Evolutionary conservation across 2,329 filamentous ascomycete species (phyloP), one percentile per base, ranked within the genome.

Genomic region (Ophiostoma ips): DNA sequence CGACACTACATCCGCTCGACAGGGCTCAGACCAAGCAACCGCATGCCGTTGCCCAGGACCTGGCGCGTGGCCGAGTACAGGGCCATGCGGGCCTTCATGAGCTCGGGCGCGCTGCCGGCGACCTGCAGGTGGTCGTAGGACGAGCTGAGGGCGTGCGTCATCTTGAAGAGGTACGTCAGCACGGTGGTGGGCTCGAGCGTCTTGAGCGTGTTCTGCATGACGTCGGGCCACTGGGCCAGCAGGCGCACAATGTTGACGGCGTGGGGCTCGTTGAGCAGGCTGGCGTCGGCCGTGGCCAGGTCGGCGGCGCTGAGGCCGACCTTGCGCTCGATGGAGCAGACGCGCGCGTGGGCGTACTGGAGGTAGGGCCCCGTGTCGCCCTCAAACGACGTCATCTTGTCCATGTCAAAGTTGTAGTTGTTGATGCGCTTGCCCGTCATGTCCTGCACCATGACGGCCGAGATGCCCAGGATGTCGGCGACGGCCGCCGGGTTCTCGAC

Each of bases 381-480:
- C 66, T 92, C 85, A 57, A 89, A 89, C 3, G 82, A 85, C 8
- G 80, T 84, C 83, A 92, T 89, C 56, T 77, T 75, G 52, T 87
- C 79, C 72, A 88, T 81, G 68, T 89, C 82, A 67, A 90, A 89
- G 51, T 75, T 71, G 62, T 80, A 81, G 65, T 79, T 79, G 65
- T 79, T 79, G 63, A 79, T 75, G 60, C 78, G 48, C 78, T 95
- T 96, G 64, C 90, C 92, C 57, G 79, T 84, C 87, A 96, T 95
- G 62, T 96, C 92, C 67, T 96, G 90, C 18, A 95, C 87, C 88
- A 96, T 96, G 62, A 96, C 90, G 62, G 85, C 84, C 56, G 84
- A 89, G 63, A 96, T 95, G 55, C 90, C 92, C 3, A 96, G 76
- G 11, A 78, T 87, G 68, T 96, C 92, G 54, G 92, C 88, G 10